Base-by-base conservation (phyloP, 257 asterid species). In the Ehretia macrophylla region DNA sequence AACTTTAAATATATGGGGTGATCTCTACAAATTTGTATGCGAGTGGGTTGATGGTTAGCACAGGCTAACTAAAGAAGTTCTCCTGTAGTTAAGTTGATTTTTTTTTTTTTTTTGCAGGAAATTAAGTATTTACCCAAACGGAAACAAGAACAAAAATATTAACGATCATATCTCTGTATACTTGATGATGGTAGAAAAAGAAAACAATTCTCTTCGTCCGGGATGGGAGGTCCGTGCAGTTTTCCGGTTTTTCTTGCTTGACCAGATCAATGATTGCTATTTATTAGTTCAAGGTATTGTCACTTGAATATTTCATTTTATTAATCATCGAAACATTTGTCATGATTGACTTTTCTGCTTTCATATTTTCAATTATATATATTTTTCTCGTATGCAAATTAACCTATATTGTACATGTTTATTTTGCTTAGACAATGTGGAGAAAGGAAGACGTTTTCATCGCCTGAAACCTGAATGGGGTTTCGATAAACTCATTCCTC, bases 241-340 rank as follows among this genome's bases (percentile, higher is more conserved):
- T 53, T 81, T 88, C 48, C 74, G 80, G 4, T 53, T 85, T 10
- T 88, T 71, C 62, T 67, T 88, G 17, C 88, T 79, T 20, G 88
- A 88, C 61, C 96, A 85, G 67, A 79, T 79, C 75, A 72, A 70
- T 12, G 90, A 85, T 61, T 72, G 64, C 46, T 85, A 85, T 65
- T 56, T 76, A 16, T 59, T 72, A 53, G 77, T 83, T 20, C 78
- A 76, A 79, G 88, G 90, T 79, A 58, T n/a, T n/a, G n/a, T n/a
- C n/a, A n/a, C n/a, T n/a, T n/a, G n/a, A n/a, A n/a, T n/a, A n/a
- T n/a, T n/a, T n/a, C n/a, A n/a, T n/a, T n/a, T n/a, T n/a, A n/a
- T n/a, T n/a, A n/a, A n/a, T n/a, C n/a, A n/a, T n/a, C n/a, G n/a
- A n/a, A n/a, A n/a, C n/a, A n/a, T n/a, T n/a, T n/a, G n/a, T n/a